Evolutionary conservation across 1,284 basidiomycete genomes (phyloP), one percentile per base, ranked within the genome.

Genomic region (Trichosporon ovoides): DNA sequence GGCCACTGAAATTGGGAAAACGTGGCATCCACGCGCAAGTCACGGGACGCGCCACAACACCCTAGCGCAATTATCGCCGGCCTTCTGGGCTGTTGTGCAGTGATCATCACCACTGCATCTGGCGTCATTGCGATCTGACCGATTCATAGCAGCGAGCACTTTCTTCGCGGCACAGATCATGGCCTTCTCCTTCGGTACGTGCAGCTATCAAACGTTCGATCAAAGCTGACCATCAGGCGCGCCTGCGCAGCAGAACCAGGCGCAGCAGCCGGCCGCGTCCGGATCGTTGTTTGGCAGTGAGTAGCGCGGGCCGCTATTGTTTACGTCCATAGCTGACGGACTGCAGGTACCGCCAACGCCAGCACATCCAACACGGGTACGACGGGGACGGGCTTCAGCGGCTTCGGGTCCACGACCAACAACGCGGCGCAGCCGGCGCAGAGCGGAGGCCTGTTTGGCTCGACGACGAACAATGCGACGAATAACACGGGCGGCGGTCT

Each of bases 181-280:
- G 66, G 60, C 62, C 22, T 66, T 68, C 58, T 62, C 66, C 24
- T 68, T 68, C 36, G 66, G 66, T 66, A 50, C 35, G 60, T 46
- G n/a, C 52, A 34, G 59, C 35, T 22, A 1, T 14, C 28, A 0
- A 7, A n/a, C n/a, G 7, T 14, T 16, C 4, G 3, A n/a, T n/a
- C 16, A 14, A 3, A 31, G 50, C 58, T 60, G n/a, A 59, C 19
- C 24, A 31, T 18, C 54, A 59, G 48, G 56, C 46, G 52, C 54
- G 31, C 18, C 57, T 9, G 52, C 55, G 22, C 63, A n/a, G n/a
- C n/a, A 60, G 48, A 55, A 38, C 33, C 57, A 55, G 50, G 40
- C 56, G 5, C 28, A 31, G 40, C 61, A 53, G 43, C 60, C 34
- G 3, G 24, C 55, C 22, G 43, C 43, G 16, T 48, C 43, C 24